phyloP scores from a whole-genome alignment of 2,329 filamentous ascomycete species.

The Zasmidium cellare region DNA sequence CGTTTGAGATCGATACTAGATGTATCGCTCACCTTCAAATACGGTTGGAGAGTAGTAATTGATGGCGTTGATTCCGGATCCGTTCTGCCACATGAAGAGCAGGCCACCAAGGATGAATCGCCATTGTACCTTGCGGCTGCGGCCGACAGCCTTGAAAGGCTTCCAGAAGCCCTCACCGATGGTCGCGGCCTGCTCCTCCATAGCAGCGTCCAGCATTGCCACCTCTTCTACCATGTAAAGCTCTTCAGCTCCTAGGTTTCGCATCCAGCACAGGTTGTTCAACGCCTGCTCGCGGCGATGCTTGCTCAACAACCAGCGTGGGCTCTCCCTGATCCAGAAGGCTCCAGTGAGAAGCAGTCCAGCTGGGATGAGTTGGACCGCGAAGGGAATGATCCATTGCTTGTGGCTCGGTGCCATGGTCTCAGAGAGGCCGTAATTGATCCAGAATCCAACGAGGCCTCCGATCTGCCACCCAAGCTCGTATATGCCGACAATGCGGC shows the following conservation, averaged over 20 bases:
- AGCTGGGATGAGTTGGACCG: slow-evolving; percentile 66
- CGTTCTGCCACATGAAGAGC: slow-evolving; percentile 79
- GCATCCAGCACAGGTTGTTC: slow-evolving; percentile 60
- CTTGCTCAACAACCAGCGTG: slow-evolving; percentile 47
- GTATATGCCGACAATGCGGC: slow-evolving; percentile 59
- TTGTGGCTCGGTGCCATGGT: slow-evolving; percentile 44
- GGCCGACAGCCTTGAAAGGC: slow-evolving; percentile 61
- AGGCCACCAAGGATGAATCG: slow-evolving; percentile 72
- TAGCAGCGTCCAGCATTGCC: slow-evolving; percentile 66
- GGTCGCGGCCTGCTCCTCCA: slow-evolving; percentile 62
- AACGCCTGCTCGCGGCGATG: slow-evolving; percentile 43
- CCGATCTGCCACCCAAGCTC: slow-evolving; percentile 58
- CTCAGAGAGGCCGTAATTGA: slow-evolving; percentile 45
- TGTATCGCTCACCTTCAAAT: too few relatives aligned
- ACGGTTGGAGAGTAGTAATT: slow-evolving; percentile 74
- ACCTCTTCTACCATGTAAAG: slow-evolving; percentile 74
- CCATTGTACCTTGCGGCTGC: slow-evolving; percentile 62
- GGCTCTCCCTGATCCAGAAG: slow-evolving; percentile 46
- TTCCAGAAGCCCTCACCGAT: slow-evolving; percentile 75
- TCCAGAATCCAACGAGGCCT: slow-evolving; percentile 54
- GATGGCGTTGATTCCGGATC: slow-evolving; percentile 73
- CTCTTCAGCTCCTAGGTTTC: slow-evolving; percentile 57
- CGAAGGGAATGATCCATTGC: slow-evolving; percentile 55
- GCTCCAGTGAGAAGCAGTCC: slow-evolving; percentile 55
- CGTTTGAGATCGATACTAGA: too few relatives aligned